phyloP scores from a whole-genome alignment of 495 filamentous ascomycete genomes.

The Chaetomidium leptoderma region DNA sequence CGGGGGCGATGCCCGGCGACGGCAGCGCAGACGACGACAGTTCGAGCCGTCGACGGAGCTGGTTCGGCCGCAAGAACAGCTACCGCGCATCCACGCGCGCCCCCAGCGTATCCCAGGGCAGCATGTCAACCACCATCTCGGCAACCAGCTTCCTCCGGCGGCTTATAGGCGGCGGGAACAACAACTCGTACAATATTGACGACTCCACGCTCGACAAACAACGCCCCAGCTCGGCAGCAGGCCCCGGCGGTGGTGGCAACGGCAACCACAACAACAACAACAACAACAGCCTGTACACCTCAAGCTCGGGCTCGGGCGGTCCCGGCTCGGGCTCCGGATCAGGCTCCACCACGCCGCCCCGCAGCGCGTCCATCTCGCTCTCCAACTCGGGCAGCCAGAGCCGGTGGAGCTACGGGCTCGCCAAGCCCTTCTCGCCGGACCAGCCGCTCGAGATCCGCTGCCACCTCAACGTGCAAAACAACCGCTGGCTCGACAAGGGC shows the following conservation, averaged over 20 bases:
- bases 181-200: conserved; percentile 73
- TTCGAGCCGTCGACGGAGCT: conserved; percentile 42
- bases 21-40: conserved; percentile 37
- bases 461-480: conserved; percentile 69
- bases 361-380: conserved; percentile 51
- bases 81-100: conserved; percentile 53
- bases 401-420: conserved; percentile 47
- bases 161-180: conserved; percentile 45
- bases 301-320: conserved; percentile 45
- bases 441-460: conserved; percentile 67
- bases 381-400: conserved; percentile 42
- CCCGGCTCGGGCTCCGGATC: conserved; percentile 43
- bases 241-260: conserved; percentile 43
- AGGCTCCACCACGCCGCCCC: conserved; percentile 49
- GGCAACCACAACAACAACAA: no score
- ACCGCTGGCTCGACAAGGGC: conserved; percentile 88
- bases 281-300: conserved; percentile 64
- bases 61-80: conserved; percentile 57
- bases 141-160: conserved; percentile 68
- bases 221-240: conserved; percentile 35
- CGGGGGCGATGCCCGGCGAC: conserved; percentile 29
- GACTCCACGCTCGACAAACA: conserved; percentile 50
- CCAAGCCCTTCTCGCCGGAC: conserved; percentile 31
- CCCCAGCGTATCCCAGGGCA: conserved; percentile 42
- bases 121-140: conserved; percentile 56